These are phyloP conservation scores for Tillandsia fasciculata DNA, from an alignment of 176 grass and related monocot genomes.

Conservation along the genomic window DNA sequence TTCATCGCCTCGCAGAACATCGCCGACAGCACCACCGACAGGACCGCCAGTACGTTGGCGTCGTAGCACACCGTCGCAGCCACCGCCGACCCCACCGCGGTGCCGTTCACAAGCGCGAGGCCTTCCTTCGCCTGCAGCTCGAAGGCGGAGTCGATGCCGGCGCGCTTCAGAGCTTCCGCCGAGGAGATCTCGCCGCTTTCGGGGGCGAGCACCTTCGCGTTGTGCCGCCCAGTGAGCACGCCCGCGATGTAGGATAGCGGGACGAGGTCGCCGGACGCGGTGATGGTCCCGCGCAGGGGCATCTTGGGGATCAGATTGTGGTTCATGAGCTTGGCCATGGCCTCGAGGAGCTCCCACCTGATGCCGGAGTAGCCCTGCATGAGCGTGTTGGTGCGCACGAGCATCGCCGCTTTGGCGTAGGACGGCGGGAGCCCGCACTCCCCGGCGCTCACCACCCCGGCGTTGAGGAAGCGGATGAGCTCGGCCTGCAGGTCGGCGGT, in stretches of 20 bases:
- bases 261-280: slow-evolving; percentile 20
- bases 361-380: slow-evolving; percentile 24
- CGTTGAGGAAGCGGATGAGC: slow-evolving; percentile 18
- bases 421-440: slow-evolving; percentile 1
- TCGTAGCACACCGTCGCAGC: slow-evolving; percentile 21
- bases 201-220: not conserved
- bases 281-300: slow-evolving; percentile 14
- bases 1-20: slow-evolving; percentile 27
- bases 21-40: slow-evolving; percentile 18
- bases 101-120: slow-evolving; percentile 15
- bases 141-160: not conserved
- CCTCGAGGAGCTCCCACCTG: slow-evolving; percentile 17
- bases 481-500: slow-evolving; percentile 10
- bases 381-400: slow-evolving; percentile 13
- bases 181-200: slow-evolving; percentile 14
- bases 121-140: slow-evolving; percentile 16
- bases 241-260: slow-evolving; percentile 20
- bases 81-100: slow-evolving; percentile 14
- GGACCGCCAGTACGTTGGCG: slow-evolving; percentile 8
- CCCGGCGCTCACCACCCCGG: slow-evolving; percentile 4
- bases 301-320: slow-evolving; percentile 10
- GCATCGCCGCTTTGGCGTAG: slow-evolving; percentile 17
- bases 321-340: slow-evolving; percentile 16
- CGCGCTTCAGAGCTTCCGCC: slow-evolving; percentile 10
- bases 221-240: slow-evolving; percentile 14